Evolutionary conservation across 306 rosid species (phyloP).

Genomic region (Begonia peltatifolia): DNA sequence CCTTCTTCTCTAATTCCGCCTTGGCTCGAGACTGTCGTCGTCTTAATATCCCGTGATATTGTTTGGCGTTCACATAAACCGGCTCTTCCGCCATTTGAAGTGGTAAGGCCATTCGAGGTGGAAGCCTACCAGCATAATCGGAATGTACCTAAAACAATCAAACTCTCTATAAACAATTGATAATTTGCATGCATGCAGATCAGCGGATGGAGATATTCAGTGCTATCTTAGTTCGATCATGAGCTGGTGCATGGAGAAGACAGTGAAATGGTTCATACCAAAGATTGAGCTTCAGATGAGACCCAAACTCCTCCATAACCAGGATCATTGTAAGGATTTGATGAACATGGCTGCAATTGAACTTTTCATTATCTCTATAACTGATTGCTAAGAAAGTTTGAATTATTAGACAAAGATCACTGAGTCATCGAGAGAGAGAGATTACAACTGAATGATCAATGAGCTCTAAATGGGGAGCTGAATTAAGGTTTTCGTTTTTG

Average conservation of each 20-base stretch:
- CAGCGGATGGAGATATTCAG: no score
- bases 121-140: constrained; percentile 6
- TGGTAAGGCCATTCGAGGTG: constrained; percentile 14
- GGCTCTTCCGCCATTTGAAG: constrained; percentile 23
- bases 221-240: background rate
- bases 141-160: constrained; percentile 3
- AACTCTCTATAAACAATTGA: no score
- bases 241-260: background rate
- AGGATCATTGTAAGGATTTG: background rate
- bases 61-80: constrained; percentile 33
- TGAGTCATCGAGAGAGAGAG: no score
- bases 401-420: no score
- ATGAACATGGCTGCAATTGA: no score
- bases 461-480: no score
- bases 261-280: background rate
- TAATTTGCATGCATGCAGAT: no score
- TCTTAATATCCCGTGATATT: constrained; percentile 30
- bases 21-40: constrained; percentile 28
- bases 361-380: no score
- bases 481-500: no score
- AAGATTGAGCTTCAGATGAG: background rate
- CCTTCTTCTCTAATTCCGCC: constrained; percentile 25
- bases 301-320: background rate
- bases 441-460: no score
- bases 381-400: no score